A percentile compares a stretch with the other conserved stretches of the same genome.
phyloP scores from a whole-genome alignment of 169 alveolate species.

The Plasmodium malariae region DNA sequence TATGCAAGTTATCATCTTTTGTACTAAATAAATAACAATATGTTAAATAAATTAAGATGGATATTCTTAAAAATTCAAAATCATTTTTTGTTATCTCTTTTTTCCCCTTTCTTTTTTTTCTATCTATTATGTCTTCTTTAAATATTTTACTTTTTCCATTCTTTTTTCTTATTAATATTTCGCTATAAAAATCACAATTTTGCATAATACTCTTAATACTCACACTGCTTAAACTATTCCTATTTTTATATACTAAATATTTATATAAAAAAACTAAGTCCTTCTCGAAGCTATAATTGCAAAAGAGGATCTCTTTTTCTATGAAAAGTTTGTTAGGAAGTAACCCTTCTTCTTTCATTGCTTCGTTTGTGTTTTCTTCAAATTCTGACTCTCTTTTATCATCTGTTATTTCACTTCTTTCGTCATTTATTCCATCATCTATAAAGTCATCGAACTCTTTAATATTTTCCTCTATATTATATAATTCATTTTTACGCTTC shows the following conservation, averaged over 20 bases:
- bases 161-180: slow-evolving; percentile 21
- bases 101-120: not conserved
- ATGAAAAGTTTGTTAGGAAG: not conserved
- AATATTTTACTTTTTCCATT: slow-evolving; percentile 28
- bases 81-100: not conserved
- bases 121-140: slow-evolving; percentile 19
- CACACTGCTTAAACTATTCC: not conserved
- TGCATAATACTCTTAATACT: not conserved
- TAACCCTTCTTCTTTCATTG: not conserved
- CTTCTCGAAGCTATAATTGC: slow-evolving; percentile 32
- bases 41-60: slow-evolving; percentile 23
- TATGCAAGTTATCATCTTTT: slow-evolving; percentile 24
- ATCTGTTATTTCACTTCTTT: not conserved
- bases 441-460: not conserved
- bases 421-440: not conserved
- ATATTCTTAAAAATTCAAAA: slow-evolving; percentile 37
- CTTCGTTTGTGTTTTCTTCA: not conserved
- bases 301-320: slow-evolving; percentile 11
- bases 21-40: slow-evolving; percentile 24
- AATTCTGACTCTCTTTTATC: not conserved
- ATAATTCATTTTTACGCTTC: slow-evolving; percentile 15
- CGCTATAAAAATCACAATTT: slow-evolving; percentile 33
- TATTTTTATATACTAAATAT: slow-evolving; percentile 2
- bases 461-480: slow-evolving; percentile 9
- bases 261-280: slow-evolving; percentile 42